Evolutionary conservation across 2,329 filamentous ascomycete genomes (phyloP).

Genomic region (Gremmenia infestans): DNA sequence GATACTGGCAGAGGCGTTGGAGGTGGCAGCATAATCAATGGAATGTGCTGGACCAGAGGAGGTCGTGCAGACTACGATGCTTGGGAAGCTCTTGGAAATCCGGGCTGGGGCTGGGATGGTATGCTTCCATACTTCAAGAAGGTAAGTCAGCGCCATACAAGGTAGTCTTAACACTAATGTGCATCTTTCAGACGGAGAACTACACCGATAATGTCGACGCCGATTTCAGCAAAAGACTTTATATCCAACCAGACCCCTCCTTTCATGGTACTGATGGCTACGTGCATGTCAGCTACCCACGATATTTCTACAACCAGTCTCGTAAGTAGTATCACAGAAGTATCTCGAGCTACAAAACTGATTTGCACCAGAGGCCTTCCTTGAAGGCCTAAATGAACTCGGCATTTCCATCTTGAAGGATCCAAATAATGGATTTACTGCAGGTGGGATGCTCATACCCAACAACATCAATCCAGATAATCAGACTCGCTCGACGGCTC

Average conservation of each 20-base stretch:
- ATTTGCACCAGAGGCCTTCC: conserved; percentile 32
- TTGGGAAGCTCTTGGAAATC: conserved; percentile 38
- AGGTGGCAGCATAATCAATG: conserved; percentile 39
- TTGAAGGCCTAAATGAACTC: conserved; percentile 35
- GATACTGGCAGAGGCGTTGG: conserved; percentile 27
- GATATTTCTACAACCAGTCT: conserved; percentile 37
- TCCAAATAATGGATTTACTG: conserved; percentile 34
- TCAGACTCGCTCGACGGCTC: conserved; percentile 38
- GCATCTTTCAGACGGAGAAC: conserved; percentile 31
- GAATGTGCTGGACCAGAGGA: conserved; percentile 30
- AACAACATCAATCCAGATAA: conserved; percentile 36
- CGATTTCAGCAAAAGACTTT: conserved; percentile 19
- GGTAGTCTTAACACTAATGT: neutral
- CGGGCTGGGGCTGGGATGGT: conserved; percentile 34
- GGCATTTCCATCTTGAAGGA: conserved; percentile 35
- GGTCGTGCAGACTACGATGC: conserved; percentile 30
- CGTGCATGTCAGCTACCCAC: conserved; percentile 36
- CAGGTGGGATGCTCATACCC: conserved; percentile 35
- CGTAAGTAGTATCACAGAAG: conserved; percentile 24
- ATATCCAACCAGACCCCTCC: conserved; percentile 27
- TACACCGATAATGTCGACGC: conserved; percentile 29
- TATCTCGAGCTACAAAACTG: neutral
- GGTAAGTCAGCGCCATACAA: conserved; percentile 8
- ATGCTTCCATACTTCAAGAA: conserved; percentile 38
- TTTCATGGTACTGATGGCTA: conserved; percentile 34